Percentiles rank a stretch among this genome's conserved stretches.
Evolutionary conservation across 83 land plant species (phyloP).

Genomic region (Thuja plicata): DNA sequence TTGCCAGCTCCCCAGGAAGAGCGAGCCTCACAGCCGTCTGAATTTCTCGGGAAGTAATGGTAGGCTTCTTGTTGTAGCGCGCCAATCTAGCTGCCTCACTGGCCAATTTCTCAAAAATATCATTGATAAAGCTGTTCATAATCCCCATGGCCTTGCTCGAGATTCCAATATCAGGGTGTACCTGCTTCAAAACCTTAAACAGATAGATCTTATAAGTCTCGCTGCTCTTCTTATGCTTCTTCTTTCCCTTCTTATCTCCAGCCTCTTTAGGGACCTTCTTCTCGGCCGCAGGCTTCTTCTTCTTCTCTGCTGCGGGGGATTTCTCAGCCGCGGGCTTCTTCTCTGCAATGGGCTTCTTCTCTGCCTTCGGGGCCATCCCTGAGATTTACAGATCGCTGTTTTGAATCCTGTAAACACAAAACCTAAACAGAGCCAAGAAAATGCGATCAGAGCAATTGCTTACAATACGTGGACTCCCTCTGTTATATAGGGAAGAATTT

Average conservation of each 20-base stretch:
- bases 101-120: conserved; percentile 70
- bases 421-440: not conserved
- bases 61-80: conserved; percentile 26
- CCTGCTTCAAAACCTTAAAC: conserved; percentile 62
- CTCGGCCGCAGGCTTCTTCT: not conserved
- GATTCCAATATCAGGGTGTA: conserved; percentile 52
- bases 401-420: not conserved
- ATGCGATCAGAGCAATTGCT: not conserved
- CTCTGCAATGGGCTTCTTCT: not conserved
- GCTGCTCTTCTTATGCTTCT: not conserved
- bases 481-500: too few species aligned
- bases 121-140: conserved; percentile 43
- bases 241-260: not conserved
- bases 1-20: conserved; percentile 68
- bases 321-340: conserved; percentile 9
- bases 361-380: not conserved
- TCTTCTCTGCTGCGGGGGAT: not conserved
- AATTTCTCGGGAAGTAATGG: conserved; percentile 64
- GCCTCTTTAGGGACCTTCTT: not conserved
- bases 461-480: not conserved
- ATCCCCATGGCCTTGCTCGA: conserved; percentile 63
- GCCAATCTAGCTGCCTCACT: conserved; percentile 48
- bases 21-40: conserved; percentile 60
- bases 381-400: not conserved
- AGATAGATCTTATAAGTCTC: conserved; percentile 50